Conservation (phyloP, 805 yeast species). For the Lipomyces anomalus region DNA sequence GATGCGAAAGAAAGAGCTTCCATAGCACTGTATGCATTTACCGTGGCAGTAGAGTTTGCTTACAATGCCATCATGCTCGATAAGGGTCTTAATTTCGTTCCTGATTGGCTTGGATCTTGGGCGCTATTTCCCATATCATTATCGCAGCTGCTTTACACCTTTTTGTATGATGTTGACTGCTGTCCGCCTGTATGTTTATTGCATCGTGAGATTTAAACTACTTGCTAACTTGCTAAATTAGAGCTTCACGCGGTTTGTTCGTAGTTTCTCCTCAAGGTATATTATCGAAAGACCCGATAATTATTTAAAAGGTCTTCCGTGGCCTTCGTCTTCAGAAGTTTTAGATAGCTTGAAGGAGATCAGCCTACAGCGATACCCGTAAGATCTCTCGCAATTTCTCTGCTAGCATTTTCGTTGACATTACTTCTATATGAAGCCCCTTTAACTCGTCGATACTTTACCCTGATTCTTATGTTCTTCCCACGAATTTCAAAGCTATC, state of each 20-base stretch:
- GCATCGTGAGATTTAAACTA: neutral
- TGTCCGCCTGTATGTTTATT: conserved; percentile 27
- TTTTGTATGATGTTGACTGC: conserved; percentile 33
- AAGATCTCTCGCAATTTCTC: conserved; percentile 17
- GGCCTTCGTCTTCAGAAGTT: conserved; percentile 33
- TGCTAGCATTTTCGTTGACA: neutral
- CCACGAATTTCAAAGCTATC: conserved; percentile 13
- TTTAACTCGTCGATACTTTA: conserved; percentile 26
- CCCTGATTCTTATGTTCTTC: conserved; percentile 20
- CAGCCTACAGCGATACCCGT: conserved; percentile 32
- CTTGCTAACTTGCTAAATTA: neutral
- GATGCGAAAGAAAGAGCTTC: conserved; percentile 24
- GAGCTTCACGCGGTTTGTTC: conserved; percentile 30
- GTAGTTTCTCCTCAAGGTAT: conserved; percentile 30
- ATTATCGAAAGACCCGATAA: conserved; percentile 30
- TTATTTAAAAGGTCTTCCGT: conserved; percentile 29
- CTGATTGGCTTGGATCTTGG: conserved; percentile 38
- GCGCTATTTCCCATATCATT: conserved; percentile 38
- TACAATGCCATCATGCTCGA: conserved; percentile 35
- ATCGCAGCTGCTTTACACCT: conserved; percentile 36
- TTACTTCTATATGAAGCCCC: conserved; percentile 10
- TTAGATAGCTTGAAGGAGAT: conserved; percentile 32
- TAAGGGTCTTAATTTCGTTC: conserved; percentile 32
- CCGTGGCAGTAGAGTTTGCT: conserved; percentile 34
- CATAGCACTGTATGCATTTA: conserved; percentile 32